phyloP scores from a whole-genome alignment of 164 flowering plant species.

The Chimonanthus praecox region DNA sequence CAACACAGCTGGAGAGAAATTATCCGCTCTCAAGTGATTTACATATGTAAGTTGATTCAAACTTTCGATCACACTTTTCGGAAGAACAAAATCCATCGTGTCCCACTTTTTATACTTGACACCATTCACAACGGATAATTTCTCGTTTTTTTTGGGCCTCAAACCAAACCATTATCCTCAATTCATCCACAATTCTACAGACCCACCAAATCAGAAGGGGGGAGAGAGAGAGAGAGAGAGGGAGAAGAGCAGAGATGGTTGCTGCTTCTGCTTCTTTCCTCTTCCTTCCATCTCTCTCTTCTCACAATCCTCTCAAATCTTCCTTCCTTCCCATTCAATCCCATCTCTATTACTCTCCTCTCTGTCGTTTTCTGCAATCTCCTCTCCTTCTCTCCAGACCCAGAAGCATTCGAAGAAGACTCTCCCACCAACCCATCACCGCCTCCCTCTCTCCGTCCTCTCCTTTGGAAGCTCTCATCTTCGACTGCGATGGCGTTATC shows the following conservation, averaged over 20 bases:
- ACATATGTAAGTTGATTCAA: no score
- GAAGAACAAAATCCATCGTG: background rate
- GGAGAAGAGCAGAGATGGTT: background rate
- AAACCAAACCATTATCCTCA: background rate
- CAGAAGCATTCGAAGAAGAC: background rate
- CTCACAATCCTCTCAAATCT: background rate
- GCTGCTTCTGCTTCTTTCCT: constrained; percentile 1
- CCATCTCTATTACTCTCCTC: background rate
- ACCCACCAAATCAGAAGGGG: background rate
- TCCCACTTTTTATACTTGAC: background rate
- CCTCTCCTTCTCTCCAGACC: background rate
- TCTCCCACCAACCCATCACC: constrained; percentile 1
- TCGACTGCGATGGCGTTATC: constrained; percentile 96
- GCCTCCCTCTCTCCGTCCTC: constrained; percentile 14
- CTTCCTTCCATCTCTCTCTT: constrained; percentile 3
- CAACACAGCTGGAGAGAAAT: no score
- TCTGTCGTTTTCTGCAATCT: background rate
- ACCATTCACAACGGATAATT: background rate
- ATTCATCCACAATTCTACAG: background rate
- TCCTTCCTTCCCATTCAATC: background rate
- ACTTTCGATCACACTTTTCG: no score
- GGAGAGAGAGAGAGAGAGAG: no score
- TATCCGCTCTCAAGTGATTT: no score
- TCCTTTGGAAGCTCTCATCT: constrained; percentile 63
- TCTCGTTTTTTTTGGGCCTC: background rate